Conservation (phyloP, 257 asterid genomes). For the Rauvolfia tetraphylla region DNA sequence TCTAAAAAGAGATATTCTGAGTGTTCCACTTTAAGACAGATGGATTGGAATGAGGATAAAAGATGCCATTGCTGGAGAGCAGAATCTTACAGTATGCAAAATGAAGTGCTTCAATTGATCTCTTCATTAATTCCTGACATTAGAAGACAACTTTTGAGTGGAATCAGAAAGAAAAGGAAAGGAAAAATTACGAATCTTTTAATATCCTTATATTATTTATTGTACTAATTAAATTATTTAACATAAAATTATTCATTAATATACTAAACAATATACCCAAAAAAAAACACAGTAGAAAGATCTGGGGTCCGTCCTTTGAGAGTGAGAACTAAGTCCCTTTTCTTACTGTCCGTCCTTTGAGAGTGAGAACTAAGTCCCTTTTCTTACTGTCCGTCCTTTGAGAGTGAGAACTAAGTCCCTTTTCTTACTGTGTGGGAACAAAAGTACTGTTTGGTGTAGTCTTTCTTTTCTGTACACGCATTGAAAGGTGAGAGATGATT, state of each 20-base stretch:
- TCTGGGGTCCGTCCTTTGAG: no score
- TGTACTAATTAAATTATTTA: no score
- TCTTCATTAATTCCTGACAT: conserved; percentile 12
- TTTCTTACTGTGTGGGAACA: conserved; percentile 20
- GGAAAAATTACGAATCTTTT: background rate
- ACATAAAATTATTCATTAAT: no score
- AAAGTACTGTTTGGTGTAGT: no score
- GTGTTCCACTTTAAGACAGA: background rate
- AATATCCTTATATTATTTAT: no score
- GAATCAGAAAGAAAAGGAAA: background rate
- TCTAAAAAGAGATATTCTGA: background rate
- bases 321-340: no score
- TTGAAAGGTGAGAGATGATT: conserved; percentile 24
- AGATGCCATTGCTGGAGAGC: background rate
- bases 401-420: no score
- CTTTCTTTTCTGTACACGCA: background rate
- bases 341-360: no score
- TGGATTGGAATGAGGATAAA: background rate
- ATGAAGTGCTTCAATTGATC: background rate
- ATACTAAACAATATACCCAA: no score
- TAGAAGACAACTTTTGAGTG: conserved; percentile 21
- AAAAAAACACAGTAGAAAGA: no score
- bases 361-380: no score
- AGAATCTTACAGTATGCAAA: background rate
- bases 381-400: no score